Evolutionary conservation across 352 stramenopile genomes (phyloP).

Genomic region (Phytophthora crassamura): DNA sequence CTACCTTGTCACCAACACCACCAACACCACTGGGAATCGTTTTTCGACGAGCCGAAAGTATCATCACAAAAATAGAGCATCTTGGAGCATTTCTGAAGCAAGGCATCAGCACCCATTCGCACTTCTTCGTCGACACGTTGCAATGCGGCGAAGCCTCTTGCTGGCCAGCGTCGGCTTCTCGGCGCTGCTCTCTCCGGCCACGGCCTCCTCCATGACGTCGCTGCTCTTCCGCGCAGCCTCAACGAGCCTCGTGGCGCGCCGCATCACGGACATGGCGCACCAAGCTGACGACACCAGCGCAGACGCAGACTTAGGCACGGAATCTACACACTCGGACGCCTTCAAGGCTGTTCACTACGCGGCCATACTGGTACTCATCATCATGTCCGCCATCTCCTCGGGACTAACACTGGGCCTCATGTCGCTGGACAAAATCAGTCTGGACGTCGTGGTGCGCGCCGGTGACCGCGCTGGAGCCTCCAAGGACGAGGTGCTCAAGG

Average conservation of each 20-base stretch:
- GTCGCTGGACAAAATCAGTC: conserved; percentile 95
- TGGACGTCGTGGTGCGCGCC: conserved; percentile 95
- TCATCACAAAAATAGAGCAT: neutral
- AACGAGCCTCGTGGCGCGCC: conserved; percentile 16
- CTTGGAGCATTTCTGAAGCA: too few species aligned
- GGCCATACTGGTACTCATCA: conserved; percentile 67
- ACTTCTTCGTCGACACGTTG: conserved; percentile 8
- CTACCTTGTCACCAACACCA: too few species aligned
- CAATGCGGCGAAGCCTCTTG: conserved; percentile 20
- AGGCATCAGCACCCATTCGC: conserved; percentile 1
- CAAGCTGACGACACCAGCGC: conserved; percentile 1
- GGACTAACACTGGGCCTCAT: conserved; percentile 97
- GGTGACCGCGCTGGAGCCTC: conserved; percentile 83
- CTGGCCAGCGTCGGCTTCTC: conserved; percentile 1
- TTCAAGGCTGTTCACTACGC: conserved; percentile 51
- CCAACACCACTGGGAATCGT: too few species aligned
- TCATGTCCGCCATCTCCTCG: conserved; percentile 93
- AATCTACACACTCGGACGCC: conserved; percentile 10
- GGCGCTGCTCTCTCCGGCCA: neutral
- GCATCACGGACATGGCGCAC: conserved; percentile 14
- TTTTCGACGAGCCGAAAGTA: too few species aligned
- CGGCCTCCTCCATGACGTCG: conserved; percentile 23
- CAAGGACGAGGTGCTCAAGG: conserved; percentile 63
- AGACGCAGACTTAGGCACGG: neutral
- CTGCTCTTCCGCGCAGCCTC: conserved; percentile 32